Base-by-base conservation (phyloP, 2,329 filamentous ascomycete genomes). In the Pseudocercospora macadamiae region DNA sequence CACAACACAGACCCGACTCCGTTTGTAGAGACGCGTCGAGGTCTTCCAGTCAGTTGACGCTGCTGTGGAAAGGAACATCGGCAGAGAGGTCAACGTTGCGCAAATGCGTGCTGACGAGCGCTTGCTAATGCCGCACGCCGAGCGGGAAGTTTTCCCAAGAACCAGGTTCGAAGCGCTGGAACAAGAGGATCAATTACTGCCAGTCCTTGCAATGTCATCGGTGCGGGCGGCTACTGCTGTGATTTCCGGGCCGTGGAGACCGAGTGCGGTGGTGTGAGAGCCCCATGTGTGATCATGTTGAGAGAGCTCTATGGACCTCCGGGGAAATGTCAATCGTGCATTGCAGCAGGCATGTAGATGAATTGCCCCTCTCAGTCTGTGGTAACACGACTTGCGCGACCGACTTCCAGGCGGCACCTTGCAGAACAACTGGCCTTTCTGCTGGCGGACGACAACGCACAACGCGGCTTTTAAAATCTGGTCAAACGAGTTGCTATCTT, bases 381-480 rank as follows among this genome's bases (percentile, higher is more conserved):
- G 51, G 64, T 68, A 16, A 56, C 28, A 66, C 63, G 51, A 48
- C 52, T 51, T 51, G 54, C 47, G 48, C 52, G 23, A 45, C 39
- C 51, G 47, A 61, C 56, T 52, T 57, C 59, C 60, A 56, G 26
- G 47, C 62, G 62, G 65, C 64, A 55, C 62, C 64, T 65, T 68
- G 66, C 66, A 63, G 62, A 21, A 28, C 28, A 26, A 51, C 10
- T 28, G 51, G 36, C 32, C 51, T 55, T 61, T 63, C 18, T 28
- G 49, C 48, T 57, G 49, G 51, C 45, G 60, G 62, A 60, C 65
- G 62, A 60, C 65, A 64, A 55, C 61, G 64, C 64, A 66, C 56
- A 54, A 60, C 56, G 48, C 61, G 52, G 52, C 58, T 51, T 51
- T 19, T 55, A 34, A 37, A 60, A 63, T 66, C 54, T 57, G 60